Evolutionary conservation across 176 grass and related monocot species (phyloP), one percentile per base, ranked within the genome.

Genomic region (Cocos nucifera): DNA sequence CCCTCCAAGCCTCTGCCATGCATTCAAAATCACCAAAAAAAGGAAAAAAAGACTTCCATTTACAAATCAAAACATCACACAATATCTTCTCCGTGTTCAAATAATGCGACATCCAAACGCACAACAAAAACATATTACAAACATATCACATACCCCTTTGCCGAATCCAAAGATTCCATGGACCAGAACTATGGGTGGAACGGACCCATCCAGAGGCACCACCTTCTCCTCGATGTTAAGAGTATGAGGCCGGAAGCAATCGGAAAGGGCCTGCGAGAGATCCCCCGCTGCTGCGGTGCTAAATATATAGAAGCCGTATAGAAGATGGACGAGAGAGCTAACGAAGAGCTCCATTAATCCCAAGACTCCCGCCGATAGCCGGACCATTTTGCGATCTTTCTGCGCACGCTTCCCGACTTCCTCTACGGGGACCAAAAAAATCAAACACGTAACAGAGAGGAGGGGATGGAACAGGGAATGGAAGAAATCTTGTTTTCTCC

Each of bases 131-230:
- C 28, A 30, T 30, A 30, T 30, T 6, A 30, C 28, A 12, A 44
- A 0, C 8, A 44, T 6, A 44, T 2, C 17, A 23, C 58, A 19
- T 80, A 95, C 90, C 62, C 90, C 90, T 67, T 84, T 89, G 60
- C 90, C 90, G 77, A 95, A 95, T 54, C 90, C 90, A 23, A 89
- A 89, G 69, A 89, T 81, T 18, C 86, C 90, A 78, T 95, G 90
- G 51, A 95, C 86, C 17, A 95, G 77, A 1, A 95, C 90, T 62
- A 95, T 95, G 2, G 90, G 86, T 17, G 90, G 90, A 49, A 75
- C 57, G 4, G 82, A 25, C 0, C 72, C 75, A 6, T 81, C 67
- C 4, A 73, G 53, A 49, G 67, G 29, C 6, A 29, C 54, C 3
- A 48, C 28, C 24, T 77, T 64, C 54, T 22, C 14, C 15, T 17